Evolutionary conservation across 2,329 filamentous ascomycete genomes (phyloP).

Genomic region (Colletotrichum sp.): DNA sequence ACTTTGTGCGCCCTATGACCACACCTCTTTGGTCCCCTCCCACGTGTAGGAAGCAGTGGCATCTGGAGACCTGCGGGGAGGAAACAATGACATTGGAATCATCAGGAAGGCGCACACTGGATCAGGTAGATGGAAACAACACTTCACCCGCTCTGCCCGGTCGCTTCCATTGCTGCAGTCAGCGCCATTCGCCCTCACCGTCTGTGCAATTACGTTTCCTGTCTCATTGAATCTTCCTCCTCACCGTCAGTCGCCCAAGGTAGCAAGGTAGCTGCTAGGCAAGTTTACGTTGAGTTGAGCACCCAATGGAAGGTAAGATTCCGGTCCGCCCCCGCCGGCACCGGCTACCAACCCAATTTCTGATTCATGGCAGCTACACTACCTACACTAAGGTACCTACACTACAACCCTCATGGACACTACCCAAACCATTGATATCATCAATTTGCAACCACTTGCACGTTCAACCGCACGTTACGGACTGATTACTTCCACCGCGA

Average conservation of each 20-base stretch:
- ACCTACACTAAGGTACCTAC: neutral
- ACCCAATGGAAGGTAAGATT: neutral
- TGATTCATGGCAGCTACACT: neutral
- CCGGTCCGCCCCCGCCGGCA: neutral
- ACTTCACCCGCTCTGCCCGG: neutral
- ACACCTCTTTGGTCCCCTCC: neutral
- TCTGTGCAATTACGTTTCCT: neutral
- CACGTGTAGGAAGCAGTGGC: conserved; percentile 17
- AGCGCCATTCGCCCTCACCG: neutral
- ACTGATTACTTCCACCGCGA: neutral
- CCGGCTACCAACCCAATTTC: neutral
- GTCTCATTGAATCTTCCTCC: neutral
- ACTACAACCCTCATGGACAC: neutral
- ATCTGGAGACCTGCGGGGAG: neutral
- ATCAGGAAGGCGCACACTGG: neutral
- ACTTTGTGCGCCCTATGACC: neutral
- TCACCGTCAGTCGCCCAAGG: neutral
- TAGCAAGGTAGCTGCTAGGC: neutral
- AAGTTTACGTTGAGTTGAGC: neutral
- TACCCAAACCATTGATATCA: neutral
- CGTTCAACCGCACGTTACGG: neutral
- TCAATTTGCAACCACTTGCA: neutral
- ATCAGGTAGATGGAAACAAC: neutral
- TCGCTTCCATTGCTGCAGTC: neutral
- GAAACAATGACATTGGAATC: neutral